Evolutionary conservation across 2,329 filamentous ascomycete species (phyloP).

Genomic region (Colletotrichum acutatum): DNA sequence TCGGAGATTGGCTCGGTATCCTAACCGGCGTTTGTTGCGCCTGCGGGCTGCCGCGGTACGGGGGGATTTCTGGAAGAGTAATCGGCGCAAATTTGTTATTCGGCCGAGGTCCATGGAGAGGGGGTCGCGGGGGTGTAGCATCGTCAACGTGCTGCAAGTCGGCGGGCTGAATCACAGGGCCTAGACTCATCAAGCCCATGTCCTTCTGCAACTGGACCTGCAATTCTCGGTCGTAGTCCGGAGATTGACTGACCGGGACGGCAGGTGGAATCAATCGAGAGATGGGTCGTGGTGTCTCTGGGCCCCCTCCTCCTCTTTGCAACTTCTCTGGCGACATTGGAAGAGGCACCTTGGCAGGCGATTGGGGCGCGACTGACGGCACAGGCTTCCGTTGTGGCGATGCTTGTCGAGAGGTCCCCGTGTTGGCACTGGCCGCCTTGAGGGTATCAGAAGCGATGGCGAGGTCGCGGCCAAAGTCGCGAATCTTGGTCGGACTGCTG

Average conservation of each 20-base stretch:
- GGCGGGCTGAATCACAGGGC: slow-evolving; percentile 45
- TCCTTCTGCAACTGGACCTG: slow-evolving; percentile 74
- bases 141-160: slow-evolving; percentile 4
- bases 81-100: slow-evolving; percentile 54
- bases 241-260: slow-evolving; percentile 59
- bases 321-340: slow-evolving; percentile 68
- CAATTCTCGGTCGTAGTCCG: slow-evolving; percentile 69
- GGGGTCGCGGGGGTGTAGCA: slow-evolving; percentile 35
- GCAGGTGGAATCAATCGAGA: slow-evolving; percentile 58
- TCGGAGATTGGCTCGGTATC: slow-evolving; percentile 32
- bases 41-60: slow-evolving; percentile 55
- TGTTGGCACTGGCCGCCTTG: slow-evolving; percentile 58
- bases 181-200: slow-evolving; percentile 67
- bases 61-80: slow-evolving; percentile 65
- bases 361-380: slow-evolving; percentile 49
- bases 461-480: slow-evolving; percentile 55
- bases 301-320: slow-evolving; percentile 35
- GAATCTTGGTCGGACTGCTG: slow-evolving; percentile 62
- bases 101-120: slow-evolving; percentile 44
- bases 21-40: slow-evolving; percentile 41
- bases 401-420: slow-evolving; percentile 63
- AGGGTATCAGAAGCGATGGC: slow-evolving; percentile 61
- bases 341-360: slow-evolving; percentile 70
- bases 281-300: slow-evolving; percentile 59
- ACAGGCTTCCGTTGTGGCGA: slow-evolving; percentile 71